Evolutionary conservation across 2,329 filamentous ascomycete genomes (phyloP).

Genomic region (Helotiales sp.): DNA sequence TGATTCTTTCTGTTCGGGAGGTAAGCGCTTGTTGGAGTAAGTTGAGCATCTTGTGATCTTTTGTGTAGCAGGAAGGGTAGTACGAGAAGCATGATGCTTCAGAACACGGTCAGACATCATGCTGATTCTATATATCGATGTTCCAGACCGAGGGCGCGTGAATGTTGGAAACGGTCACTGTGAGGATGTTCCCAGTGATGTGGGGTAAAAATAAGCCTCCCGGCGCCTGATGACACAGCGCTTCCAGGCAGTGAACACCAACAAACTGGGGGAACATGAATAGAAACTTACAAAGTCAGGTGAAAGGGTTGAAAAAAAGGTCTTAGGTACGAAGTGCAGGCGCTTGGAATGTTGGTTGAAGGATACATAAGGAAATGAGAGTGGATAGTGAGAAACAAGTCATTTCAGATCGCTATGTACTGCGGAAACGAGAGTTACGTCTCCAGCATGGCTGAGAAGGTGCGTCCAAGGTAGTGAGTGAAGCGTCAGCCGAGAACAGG

Average conservation of each 20-base stretch:
- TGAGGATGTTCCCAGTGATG: not conserved
- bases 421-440: not conserved
- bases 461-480: not conserved
- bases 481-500: not conserved
- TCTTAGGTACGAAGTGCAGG: not conserved
- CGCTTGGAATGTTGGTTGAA: not conserved
- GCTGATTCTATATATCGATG: not conserved
- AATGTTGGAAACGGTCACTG: constrained; percentile 1
- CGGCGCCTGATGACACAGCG: constrained; percentile 9
- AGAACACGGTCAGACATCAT: not conserved
- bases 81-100: not conserved
- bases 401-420: not conserved
- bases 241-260: not conserved
- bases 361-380: not conserved
- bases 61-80: not conserved
- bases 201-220: not conserved
- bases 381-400: not conserved
- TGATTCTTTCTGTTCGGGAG: not conserved
- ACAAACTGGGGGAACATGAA: not conserved
- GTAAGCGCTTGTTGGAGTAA: constrained; percentile 13
- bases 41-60: constrained; percentile 4
- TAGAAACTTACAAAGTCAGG: not conserved
- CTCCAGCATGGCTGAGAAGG: not conserved
- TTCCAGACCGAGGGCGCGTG: constrained; percentile 1
- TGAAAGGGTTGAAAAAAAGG: not conserved